phyloP scores from a whole-genome alignment of 768 basidiomycete genomes.

The Hypsizygus marmoreus region DNA sequence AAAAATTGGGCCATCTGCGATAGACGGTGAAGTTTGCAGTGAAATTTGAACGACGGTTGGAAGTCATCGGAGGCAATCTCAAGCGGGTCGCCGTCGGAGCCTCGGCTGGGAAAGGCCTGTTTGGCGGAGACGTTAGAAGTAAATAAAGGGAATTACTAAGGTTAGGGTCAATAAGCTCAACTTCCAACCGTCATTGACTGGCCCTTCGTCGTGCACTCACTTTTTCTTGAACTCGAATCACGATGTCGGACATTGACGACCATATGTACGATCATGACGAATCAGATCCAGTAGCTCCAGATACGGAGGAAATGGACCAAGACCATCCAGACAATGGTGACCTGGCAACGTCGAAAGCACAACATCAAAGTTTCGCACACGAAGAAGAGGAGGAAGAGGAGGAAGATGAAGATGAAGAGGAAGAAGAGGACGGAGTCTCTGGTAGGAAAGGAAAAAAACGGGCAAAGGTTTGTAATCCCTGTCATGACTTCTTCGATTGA shows the following conservation, averaged over 20 bases:
- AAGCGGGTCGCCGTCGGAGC: too few species aligned
- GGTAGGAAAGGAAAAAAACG: constrained; percentile 57
- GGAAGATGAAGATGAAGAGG: constrained; percentile 58
- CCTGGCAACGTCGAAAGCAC: constrained; percentile 36
- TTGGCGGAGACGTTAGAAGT: too few species aligned
- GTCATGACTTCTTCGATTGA: constrained; percentile 2
- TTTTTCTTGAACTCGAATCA: constrained; percentile 24
- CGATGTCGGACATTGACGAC: constrained; percentile 48
- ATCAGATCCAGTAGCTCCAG: constrained; percentile 40
- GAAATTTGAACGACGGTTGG: too few species aligned
- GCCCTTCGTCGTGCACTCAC: background rate
- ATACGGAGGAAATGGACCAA: constrained; percentile 39
- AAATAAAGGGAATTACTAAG: background rate
- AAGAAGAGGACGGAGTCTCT: constrained; percentile 54
- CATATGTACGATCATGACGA: constrained; percentile 26
- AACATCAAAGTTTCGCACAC: constrained; percentile 30
- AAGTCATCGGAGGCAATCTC: too few species aligned
- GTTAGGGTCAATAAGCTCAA: constrained; percentile 9
- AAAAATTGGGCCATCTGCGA: constrained; percentile 43
- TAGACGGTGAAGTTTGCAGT: too few species aligned
- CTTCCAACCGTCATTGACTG: background rate
- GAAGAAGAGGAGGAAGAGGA: constrained; percentile 49
- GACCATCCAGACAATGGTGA: constrained; percentile 39
- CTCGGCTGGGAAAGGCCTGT: too few species aligned
- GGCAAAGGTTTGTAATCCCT: constrained; percentile 50